These are phyloP conservation scores for Trypanosoma vivax DNA, from an alignment of 208 protist species.

Conservation along the genomic window DNA sequence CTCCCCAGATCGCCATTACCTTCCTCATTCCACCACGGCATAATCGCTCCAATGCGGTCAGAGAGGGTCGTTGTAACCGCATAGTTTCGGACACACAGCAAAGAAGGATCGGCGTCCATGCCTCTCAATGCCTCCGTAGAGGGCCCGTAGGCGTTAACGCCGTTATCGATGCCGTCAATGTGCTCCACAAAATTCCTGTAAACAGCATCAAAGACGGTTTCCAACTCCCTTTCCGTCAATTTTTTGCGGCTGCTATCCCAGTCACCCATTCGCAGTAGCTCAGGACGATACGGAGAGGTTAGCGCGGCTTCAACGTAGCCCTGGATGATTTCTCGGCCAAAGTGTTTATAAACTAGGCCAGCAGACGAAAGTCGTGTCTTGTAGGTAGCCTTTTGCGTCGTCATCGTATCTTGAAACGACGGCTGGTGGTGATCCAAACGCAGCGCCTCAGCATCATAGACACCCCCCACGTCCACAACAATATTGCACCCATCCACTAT, in stretches of 20 bases:
- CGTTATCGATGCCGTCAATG: slow-evolving; percentile 94
- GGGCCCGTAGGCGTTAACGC: slow-evolving; percentile 71
- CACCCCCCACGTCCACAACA: slow-evolving; percentile 94
- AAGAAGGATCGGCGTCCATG: background rate
- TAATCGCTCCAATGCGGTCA: slow-evolving; percentile 72
- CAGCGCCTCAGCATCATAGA: slow-evolving; percentile 79
- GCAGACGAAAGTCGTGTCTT: slow-evolving; percentile 87
- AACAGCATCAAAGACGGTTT: slow-evolving; percentile 72
- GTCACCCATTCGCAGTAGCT: slow-evolving; percentile 35
- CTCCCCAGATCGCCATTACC: slow-evolving; percentile 25
- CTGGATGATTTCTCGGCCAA: slow-evolving; percentile 88
- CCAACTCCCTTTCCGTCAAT: slow-evolving; percentile 42
- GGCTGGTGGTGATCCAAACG: slow-evolving; percentile 96
- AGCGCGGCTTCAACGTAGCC: slow-evolving; percentile 42
- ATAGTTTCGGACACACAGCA: slow-evolving; percentile 61
- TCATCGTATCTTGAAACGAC: slow-evolving; percentile 90
- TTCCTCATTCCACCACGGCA: slow-evolving; percentile 88
- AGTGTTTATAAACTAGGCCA: slow-evolving; percentile 94
- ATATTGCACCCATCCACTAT: slow-evolving; percentile 70
- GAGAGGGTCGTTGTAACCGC: slow-evolving; percentile 64
- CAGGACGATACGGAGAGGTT: slow-evolving; percentile 22
- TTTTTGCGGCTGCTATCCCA: slow-evolving; percentile 25
- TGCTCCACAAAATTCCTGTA: slow-evolving; percentile 90
- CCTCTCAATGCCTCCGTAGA: slow-evolving; percentile 9
- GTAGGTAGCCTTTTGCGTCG: slow-evolving; percentile 42